Conservation (phyloP, 768 basidiomycete genomes). For the Tephrocybe sp. region DNA sequence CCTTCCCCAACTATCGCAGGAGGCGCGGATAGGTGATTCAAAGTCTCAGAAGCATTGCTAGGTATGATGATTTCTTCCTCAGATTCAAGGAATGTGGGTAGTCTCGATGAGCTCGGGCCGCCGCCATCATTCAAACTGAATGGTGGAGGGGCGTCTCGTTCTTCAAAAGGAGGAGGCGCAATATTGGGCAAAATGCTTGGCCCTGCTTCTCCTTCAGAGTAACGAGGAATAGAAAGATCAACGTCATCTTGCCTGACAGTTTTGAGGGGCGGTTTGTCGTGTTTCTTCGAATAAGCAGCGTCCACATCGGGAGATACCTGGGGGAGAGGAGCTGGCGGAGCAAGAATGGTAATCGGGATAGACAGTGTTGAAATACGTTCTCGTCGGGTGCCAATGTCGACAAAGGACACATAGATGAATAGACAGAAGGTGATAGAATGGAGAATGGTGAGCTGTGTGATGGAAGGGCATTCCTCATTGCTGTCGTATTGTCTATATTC, state of each 20-base stretch:
- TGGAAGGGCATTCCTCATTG: constrained; percentile 67
- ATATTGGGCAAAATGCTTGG: constrained; percentile 64
- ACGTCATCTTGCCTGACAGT: constrained; percentile 69
- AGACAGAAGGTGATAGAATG: constrained; percentile 82
- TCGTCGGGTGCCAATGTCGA: constrained; percentile 63
- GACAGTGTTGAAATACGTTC: constrained; percentile 63
- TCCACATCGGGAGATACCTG: constrained; percentile 73
- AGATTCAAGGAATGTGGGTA: constrained; percentile 79
- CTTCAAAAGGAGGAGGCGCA: constrained; percentile 84
- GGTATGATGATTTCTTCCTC: constrained; percentile 76
- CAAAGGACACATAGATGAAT: constrained; percentile 72
- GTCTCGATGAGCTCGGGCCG: constrained; percentile 54
- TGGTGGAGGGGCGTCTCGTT: constrained; percentile 77
- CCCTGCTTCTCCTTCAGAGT: constrained; percentile 70
- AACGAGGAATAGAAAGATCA: constrained; percentile 60
- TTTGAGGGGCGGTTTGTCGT: constrained; percentile 72
- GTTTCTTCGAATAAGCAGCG: constrained; percentile 82
- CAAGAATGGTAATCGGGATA: constrained; percentile 70
- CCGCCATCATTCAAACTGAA: constrained; percentile 55
- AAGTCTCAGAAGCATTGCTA: constrained; percentile 35
- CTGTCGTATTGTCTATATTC: constrained; percentile 48
- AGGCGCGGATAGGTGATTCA: constrained; percentile 29
- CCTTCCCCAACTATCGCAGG: constrained; percentile 68
- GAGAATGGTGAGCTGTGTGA: constrained; percentile 78
- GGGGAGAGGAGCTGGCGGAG: constrained; percentile 75